Evolutionary conservation across 164 flowering plant species (phyloP).

Genomic region (Cinnamomum micranthum): DNA sequence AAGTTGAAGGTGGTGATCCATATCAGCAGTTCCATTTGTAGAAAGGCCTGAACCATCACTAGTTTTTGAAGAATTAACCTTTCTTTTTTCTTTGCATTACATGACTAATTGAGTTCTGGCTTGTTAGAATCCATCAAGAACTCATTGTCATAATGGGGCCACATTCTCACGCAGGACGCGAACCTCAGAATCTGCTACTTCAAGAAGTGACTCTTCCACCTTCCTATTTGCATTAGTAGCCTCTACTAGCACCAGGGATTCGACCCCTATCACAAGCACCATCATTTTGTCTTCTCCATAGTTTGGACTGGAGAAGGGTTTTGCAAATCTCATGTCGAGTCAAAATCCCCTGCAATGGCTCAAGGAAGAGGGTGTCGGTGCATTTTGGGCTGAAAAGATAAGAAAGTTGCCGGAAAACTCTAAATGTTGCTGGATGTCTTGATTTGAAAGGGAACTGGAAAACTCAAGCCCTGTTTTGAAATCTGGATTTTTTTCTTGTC

Average conservation of each 20-base stretch:
- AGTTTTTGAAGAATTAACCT: constrained; percentile 12
- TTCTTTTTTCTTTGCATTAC: constrained; percentile 22
- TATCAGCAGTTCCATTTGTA: constrained; percentile 19
- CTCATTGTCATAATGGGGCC: constrained; percentile 56
- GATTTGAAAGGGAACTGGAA: no score
- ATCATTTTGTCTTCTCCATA: constrained; percentile 40
- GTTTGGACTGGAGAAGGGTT: constrained; percentile 13
- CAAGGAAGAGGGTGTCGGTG: no score
- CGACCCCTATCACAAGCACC: constrained; percentile 24
- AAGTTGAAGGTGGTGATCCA: constrained; percentile 42
- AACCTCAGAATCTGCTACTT: constrained; percentile 45
- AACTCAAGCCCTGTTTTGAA: no score
- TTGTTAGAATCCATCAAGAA: constrained; percentile 58
- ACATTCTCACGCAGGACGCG: constrained; percentile 37
- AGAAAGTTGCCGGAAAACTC: no score
- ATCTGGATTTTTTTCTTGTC: no score
- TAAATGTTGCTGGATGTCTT: no score
- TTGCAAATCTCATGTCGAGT: constrained; percentile 17
- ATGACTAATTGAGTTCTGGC: constrained; percentile 31
- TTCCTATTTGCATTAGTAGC: constrained; percentile 15
- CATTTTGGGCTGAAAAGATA: no score
- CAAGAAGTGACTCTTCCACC: constrained; percentile 40
- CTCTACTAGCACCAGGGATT: background rate
- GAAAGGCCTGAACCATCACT: constrained; percentile 19
- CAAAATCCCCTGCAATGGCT: no score